Base-by-base conservation (phyloP, 2,329 filamentous ascomycete genomes). In the Xylaria sp. region DNA sequence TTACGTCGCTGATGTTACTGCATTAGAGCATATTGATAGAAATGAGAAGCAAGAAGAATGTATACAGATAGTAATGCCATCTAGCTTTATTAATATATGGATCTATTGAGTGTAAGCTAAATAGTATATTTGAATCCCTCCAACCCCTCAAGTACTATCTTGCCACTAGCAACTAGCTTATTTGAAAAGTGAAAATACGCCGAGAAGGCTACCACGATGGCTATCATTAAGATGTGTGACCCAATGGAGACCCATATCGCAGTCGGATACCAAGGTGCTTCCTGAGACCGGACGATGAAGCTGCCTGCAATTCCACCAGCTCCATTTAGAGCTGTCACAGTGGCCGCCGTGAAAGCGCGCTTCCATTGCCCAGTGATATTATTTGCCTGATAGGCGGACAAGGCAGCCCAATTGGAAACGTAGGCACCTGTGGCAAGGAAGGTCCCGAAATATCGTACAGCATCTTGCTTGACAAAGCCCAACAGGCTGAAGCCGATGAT, bases 191-290 rank as follows among this genome's bases (percentile, higher is more conserved):
- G 84, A 71, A 90, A 90, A 68, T 85, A 85, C 1, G 81, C 39
- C 0, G 85, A 83, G 68, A 89, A 87, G 4, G 80, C 65, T 0
- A 73, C 80, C 15, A 90, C 83, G 31, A 88, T 80, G 1, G 66
- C 79, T 64, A 90, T 84, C 65, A 89, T 87, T 62, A 88, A 69
- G n/a, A 87, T 78, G 71, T 89, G 86, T 2, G 85, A 87, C n/a
- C 85, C 88, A 64, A 91, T 89, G 13, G 86, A 89, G 15, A 90
- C 83, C 88, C 88, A 91, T 15, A 91, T 84, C 1, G 89, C 89
- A 1, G 89, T 91, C 64, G 82, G 76, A 75, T 91, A 91, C 63
- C 81, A 77, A 6, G 89, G 89, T 2, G 87, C 88, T 74, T 92
- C 89, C 9, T 81, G 76, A 67, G 85, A 81, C 29, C 86, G 81